Conservation (phyloP, 345 rosid species). For the Salix viminalis region DNA sequence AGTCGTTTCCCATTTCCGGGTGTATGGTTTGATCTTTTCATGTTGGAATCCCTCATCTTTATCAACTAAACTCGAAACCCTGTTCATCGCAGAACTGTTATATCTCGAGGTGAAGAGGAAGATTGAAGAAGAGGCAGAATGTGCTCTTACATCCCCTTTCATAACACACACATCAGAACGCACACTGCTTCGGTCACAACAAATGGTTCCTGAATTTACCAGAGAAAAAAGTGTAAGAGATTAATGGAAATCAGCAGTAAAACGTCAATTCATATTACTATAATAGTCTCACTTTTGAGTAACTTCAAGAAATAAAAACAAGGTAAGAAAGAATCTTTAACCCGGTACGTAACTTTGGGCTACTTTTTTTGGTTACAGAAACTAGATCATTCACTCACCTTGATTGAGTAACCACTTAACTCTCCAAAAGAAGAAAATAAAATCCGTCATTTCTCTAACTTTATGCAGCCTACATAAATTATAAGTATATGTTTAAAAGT, state of each 20-base stretch:
- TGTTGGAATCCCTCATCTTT: slow-evolving; percentile 25
- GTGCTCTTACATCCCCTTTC: slow-evolving; percentile 72
- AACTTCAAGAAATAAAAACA: background rate
- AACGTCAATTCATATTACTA: background rate
- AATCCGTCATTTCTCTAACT: background rate
- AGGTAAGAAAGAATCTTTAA: background rate
- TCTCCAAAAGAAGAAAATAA: background rate
- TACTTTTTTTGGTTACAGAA: background rate
- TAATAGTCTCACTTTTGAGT: background rate
- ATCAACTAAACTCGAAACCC: slow-evolving; percentile 9
- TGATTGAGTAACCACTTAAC: background rate
- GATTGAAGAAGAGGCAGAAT: slow-evolving; percentile 61
- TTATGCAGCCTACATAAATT: background rate
- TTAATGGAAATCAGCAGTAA: background rate
- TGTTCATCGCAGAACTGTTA: slow-evolving; percentile 9
- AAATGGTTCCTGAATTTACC: slow-evolving; percentile 56
- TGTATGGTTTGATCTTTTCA: slow-evolving; percentile 72
- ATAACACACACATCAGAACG: slow-evolving; percentile 67
- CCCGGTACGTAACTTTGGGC: background rate
- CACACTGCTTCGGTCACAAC: slow-evolving; percentile 64
- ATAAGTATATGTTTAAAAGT: too few species aligned
- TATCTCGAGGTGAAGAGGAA: slow-evolving; percentile 40
- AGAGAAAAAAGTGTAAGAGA: background rate
- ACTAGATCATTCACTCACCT: background rate
- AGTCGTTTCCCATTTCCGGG: slow-evolving; percentile 77